Base-by-base conservation (phyloP, 352 stramenopile genomes). In the Phytophthora kernoviae region DNA sequence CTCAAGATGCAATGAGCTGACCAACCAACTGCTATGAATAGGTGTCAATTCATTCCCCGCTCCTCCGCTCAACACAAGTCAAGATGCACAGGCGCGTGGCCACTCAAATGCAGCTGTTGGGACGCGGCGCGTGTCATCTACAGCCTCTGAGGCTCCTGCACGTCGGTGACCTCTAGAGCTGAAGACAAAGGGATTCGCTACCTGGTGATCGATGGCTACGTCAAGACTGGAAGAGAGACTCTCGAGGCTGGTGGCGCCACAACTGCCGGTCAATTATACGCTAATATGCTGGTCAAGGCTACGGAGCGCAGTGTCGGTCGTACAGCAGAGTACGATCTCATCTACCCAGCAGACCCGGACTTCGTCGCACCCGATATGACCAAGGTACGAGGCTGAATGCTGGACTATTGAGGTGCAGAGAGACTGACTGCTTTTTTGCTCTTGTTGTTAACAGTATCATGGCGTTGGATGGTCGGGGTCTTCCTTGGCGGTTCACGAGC, bases 181-280 rank as follows among this genome's bases (percentile, higher is more conserved):
- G 26, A 54, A 27, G 44, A 58, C 20, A 39, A 56, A 14, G 62
- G 61, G 34, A 65, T 86, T 43, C 70, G 71, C 41, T 88, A 85
- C 58, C 62, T 94, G 18, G 76, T 94, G 24, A 62, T 94, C 43
- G 85, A 94, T 62, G 85, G 85, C 39, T 94, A 93, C 59, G 72
- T 80, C 40, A 69, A 79, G 41, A 66, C 69, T 12, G 83, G 82
- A 0, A 73, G 85, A 22, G 70, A 86, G 14, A 70, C 85, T 10
- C 77, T 94, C 1, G 61, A 87, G 54, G 56, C 76, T 0, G 81
- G 81, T 26, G 82, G 84, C 39, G 84, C 82, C 21, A 84, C 66
- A 37, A 90, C 81, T 8, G 84, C 84, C 10, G 83, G 82, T 2
- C 65, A 91, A 53, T 60, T 94, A 32, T 94, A 94, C 63, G 71